Base-by-base conservation (phyloP, 371 early-diverging fungal species). In the Basidiobolus meristosporus region DNA sequence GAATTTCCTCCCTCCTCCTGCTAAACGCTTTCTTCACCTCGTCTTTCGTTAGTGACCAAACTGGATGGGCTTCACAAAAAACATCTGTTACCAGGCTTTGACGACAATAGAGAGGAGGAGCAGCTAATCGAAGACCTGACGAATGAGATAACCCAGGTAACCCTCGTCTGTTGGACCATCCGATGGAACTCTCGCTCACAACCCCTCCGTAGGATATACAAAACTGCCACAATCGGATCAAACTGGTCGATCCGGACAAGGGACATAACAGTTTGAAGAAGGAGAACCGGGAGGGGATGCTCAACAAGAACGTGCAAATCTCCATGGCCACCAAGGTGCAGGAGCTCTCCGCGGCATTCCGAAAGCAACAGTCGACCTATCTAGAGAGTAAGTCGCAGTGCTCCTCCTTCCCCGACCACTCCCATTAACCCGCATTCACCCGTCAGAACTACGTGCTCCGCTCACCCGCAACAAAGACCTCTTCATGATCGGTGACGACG, bases 71-170 rank as follows among this genome's bases (percentile, higher is more conserved):
- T 90, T 63, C 90, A 96, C 59, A 77, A 80, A 43, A 82, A 82
- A 49, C 83, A 90, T 50, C 56, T 92, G 15, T 52, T 95, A 36
- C 92, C 95, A 14, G 91, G 91, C 19, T 95, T 96, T 46, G 87
- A 90, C 44, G 95, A 96, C 54, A 68, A 77, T 26, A 57, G 73
- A 1, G 70, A 62, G 9, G 89, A 86, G 48, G 89, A 90, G 56
- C 69, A 70, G 40, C 77, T 75, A 11, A 96, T 95, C 33, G 78
- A 90, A 28, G 52, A 58, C 12, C 53, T 87, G 29, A 83, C 93
- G 4, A 61, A 68, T 10, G 73, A 75, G 17, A 85, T 96, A 41
- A 88, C 90, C 1, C 56, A 65, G 44, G 87, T 86, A 64, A 42
- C 44, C 29, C 1, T 3, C 17, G 10, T 9, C 14, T 9, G 14